phyloP scores from a whole-genome alignment of 2,329 filamentous ascomycete species.

The Metarhizium brunneum region DNA sequence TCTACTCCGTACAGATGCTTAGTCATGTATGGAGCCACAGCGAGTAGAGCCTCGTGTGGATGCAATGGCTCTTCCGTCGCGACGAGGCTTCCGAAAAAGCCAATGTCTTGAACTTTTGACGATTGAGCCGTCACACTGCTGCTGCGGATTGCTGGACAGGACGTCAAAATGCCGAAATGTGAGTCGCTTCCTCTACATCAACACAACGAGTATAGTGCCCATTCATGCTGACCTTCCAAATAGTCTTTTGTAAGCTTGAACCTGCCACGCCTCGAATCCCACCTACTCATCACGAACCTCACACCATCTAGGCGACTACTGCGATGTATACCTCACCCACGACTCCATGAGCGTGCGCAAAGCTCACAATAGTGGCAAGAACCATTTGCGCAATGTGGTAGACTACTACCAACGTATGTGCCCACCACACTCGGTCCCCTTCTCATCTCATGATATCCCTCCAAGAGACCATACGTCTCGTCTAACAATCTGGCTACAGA shows the following conservation, averaged over 20 bases:
- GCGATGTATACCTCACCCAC: constrained; percentile 99
- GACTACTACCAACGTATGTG: constrained; percentile 89
- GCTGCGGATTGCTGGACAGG: not conserved
- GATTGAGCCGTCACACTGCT: not conserved
- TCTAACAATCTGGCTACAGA: constrained; percentile 41
- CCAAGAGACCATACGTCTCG: not conserved
- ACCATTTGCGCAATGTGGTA: constrained; percentile 94
- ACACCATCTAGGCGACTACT: constrained; percentile 65
- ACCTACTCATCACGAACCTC: constrained; percentile 6
- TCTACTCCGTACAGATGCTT: not conserved
- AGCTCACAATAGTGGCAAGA: constrained; percentile 92
- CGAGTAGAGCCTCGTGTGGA: no score
- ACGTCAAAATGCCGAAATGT: constrained; percentile 8
- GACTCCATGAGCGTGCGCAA: constrained; percentile 99
- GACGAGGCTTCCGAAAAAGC: not conserved
- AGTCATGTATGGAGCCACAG: not conserved
- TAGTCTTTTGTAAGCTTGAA: constrained; percentile 20
- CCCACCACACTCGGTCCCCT: not conserved
- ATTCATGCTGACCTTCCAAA: constrained; percentile 25
- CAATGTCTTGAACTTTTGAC: constrained; percentile 2
- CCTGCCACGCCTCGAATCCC: not conserved
- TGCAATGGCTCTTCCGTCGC: not conserved
- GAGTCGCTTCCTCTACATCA: not conserved
- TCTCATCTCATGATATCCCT: not conserved
- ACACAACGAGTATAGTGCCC: not conserved